Evolutionary conservation across 2,329 filamentous ascomycete species (phyloP), one percentile per base, ranked within the genome.

Genomic region (Aspergillus niger): DNA sequence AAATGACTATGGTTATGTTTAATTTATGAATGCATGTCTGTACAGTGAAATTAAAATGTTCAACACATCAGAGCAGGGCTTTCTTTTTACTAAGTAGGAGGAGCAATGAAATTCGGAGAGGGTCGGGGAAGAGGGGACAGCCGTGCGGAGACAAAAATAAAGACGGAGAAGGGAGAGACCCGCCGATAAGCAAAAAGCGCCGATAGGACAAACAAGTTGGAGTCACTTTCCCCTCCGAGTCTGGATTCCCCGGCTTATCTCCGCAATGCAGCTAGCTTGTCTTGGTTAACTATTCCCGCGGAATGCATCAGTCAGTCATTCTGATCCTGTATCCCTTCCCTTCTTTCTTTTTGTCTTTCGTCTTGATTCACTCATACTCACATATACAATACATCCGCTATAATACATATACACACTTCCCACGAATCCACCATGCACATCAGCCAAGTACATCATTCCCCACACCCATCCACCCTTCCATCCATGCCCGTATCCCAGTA

Each of bases 351-450:
- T 39, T 59, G 8, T 11, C 55, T 50, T n/a, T 39, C 59, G 56
- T 39, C 53, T 38, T 54, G 56, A 59, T 57, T 56, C 47, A 7
- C 57, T 59, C 59, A 53, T 54, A 58, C 59, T 59, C 54, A 58
- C 48, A 55, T 63, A 57, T 58, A 66, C 66, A 67, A 28, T 63
- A 66, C 62, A 58, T 36, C 11, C 2, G 13, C 4, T 36, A 36
- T 13, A 36, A 13, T 6, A 36, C 32, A 4, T 26, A 26, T 13
- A 36, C 32, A 2, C 11, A 6, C 11, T 30, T 4, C 11, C 13
- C 52, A 60, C 26, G 1, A 10, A 55, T 11, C 3, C n/a, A 55
- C 26, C 50, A 76, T 76, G 74, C 69, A 73, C 59, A 67, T 76
- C 57, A 71, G 67, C 64, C 65, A 76, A 68, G 74, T 75, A 69